A percentile compares a stretch with the other conserved stretches of the same genome.
Evolutionary conservation across 768 basidiomycete species (phyloP).

Genomic region (Boletus rufocinnamomeus): DNA sequence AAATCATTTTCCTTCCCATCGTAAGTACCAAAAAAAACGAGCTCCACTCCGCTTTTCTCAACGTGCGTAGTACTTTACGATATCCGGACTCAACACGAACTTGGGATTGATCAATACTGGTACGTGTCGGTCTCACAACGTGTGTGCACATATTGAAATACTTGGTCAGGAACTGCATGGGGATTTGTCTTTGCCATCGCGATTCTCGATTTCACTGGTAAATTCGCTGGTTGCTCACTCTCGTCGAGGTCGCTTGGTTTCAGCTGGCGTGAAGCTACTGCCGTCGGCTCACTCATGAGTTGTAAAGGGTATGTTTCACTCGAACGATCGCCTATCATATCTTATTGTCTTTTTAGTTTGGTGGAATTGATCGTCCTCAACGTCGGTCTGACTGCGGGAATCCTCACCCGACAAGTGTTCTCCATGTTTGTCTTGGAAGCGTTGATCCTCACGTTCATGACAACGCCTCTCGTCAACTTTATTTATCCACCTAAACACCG

Average conservation of each 20-base stretch:
- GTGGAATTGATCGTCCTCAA: slow-evolving; percentile 97
- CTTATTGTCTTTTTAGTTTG: slow-evolving; percentile 46
- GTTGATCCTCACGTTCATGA: slow-evolving; percentile 82
- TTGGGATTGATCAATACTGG: slow-evolving; percentile 82
- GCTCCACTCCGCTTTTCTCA: not conserved
- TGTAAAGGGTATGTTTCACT: slow-evolving; percentile 78
- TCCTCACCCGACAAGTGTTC: slow-evolving; percentile 78
- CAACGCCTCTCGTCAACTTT: slow-evolving; percentile 70
- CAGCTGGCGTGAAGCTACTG: slow-evolving; percentile 74
- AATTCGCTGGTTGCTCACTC: slow-evolving; percentile 81
- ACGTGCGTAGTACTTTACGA: slow-evolving; percentile 77
- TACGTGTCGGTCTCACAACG: slow-evolving; percentile 14
- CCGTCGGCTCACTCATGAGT: slow-evolving; percentile 92
- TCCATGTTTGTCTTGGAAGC: slow-evolving; percentile 95
- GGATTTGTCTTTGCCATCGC: slow-evolving; percentile 83
- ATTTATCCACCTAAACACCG: slow-evolving; percentile 70
- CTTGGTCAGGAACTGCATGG: slow-evolving; percentile 70
- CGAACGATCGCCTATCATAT: not conserved
- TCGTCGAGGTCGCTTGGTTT: slow-evolving; percentile 74
- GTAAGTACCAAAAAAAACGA: slow-evolving; percentile 42
- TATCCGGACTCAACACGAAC: slow-evolving; percentile 92
- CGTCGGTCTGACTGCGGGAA: slow-evolving; percentile 80
- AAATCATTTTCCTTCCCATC: slow-evolving; percentile 86
- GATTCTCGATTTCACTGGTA: slow-evolving; percentile 77
- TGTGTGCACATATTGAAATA: not conserved